Evolutionary conservation across 768 basidiomycete genomes (phyloP).

Genomic region (Mycena vitilis): DNA sequence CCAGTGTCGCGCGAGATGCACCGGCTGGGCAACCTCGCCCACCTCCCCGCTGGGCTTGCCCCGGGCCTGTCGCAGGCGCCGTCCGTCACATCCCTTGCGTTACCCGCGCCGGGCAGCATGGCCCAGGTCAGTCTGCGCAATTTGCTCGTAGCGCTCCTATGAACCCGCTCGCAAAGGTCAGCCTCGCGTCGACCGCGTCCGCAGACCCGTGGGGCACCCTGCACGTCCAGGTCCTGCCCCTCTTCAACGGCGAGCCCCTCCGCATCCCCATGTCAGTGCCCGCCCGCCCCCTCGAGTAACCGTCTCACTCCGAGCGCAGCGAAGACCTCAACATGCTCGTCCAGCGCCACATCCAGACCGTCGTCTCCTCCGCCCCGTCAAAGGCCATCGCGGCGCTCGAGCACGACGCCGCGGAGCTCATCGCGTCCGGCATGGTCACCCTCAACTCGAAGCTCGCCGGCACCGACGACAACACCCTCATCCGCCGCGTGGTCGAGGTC

Average conservation of each 20-base stretch:
- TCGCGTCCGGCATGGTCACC: constrained; percentile 91
- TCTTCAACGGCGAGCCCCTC: constrained; percentile 93
- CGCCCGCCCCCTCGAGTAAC: neutral
- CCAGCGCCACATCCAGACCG: constrained; percentile 78
- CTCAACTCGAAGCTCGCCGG: constrained; percentile 85
- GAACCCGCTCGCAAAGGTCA: constrained; percentile 25
- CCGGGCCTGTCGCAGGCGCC: constrained; percentile 64
- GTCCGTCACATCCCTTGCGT: constrained; percentile 59
- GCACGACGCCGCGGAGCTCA: constrained; percentile 83
- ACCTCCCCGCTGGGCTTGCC: constrained; percentile 62
- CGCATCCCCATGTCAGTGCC: constrained; percentile 80
- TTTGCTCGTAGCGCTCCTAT: neutral
- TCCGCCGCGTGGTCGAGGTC: constrained; percentile 83
- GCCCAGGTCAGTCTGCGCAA: constrained; percentile 38
- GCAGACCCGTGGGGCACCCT: constrained; percentile 86
- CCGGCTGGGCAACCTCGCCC: constrained; percentile 73
- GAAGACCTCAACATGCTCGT: constrained; percentile 91
- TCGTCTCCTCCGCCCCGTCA: constrained; percentile 78
- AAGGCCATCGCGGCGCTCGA: constrained; percentile 81
- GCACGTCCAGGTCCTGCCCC: constrained; percentile 88
- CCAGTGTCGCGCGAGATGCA: constrained; percentile 86
- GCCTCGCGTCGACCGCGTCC: constrained; percentile 54
- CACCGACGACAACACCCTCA: constrained; percentile 82
- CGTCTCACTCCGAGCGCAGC: constrained; percentile 49
- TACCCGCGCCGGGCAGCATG: constrained; percentile 54